These are phyloP conservation scores for Funneliformis geosporum DNA, from an alignment of 192 early-diverging fungal genomes.

Conservation along the genomic window DNA sequence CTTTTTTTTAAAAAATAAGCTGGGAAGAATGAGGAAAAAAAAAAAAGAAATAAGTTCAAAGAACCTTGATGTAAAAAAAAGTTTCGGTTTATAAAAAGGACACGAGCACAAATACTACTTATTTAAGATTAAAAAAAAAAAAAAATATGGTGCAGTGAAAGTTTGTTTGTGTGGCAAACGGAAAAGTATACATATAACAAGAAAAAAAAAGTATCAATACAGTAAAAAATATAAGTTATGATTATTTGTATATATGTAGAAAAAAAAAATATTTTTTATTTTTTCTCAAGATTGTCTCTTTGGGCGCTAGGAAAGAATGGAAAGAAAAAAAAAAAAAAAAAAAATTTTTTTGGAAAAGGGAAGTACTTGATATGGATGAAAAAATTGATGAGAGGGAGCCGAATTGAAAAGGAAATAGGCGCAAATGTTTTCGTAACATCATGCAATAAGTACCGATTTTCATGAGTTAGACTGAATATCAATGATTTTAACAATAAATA, in stretches of 20 bases:
- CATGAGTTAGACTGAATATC: not conserved
- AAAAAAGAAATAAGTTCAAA: not conserved
- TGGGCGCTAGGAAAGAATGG: not conserved
- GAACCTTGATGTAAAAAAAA: not conserved
- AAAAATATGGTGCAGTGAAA: not conserved
- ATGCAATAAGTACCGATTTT: not conserved
- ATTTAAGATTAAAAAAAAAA: not conserved
- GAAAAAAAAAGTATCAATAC: not conserved
- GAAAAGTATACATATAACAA: not conserved
- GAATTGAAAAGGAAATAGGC: not conserved
- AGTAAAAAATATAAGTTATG: not conserved
- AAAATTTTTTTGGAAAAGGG: too few relatives aligned
- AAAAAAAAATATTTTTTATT: not conserved
- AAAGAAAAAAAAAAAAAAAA: not conserved
- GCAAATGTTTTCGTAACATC: not conserved
- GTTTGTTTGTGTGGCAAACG: not conserved
- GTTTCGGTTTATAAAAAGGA: not conserved
- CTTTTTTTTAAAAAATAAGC: not conserved
- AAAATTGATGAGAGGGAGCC: not conserved
- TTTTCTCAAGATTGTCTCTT: conserved; percentile 6
- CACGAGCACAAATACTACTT: too few relatives aligned
- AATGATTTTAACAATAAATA: not conserved
- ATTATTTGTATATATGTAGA: not conserved
- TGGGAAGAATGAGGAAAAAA: not conserved
- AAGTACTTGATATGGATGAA: not conserved